Conservation (phyloP, 2,329 filamentous ascomycete species). For the Colletotrichum coccodes region DNA sequence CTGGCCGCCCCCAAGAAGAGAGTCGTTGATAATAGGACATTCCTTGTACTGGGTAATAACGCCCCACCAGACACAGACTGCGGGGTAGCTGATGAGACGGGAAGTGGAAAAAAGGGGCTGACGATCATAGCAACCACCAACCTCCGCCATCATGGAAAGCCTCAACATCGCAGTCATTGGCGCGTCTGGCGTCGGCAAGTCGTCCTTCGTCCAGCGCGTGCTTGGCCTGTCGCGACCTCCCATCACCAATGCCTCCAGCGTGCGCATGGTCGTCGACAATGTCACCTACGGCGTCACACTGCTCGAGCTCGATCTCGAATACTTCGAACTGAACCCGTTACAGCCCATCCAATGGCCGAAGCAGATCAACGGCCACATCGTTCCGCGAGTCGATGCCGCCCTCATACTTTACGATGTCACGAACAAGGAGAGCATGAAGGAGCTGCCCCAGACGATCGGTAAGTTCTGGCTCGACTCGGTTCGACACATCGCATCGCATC, state of each 20-base stretch:
- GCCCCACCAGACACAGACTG: constrained; percentile 35
- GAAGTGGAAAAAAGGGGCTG: constrained; percentile 34
- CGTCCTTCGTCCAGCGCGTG: constrained; percentile 73
- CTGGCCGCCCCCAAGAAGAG: constrained; percentile 59
- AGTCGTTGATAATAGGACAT: constrained; percentile 56
- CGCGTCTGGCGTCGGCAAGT: constrained; percentile 74
- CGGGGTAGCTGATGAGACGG: constrained; percentile 32
- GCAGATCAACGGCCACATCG: constrained; percentile 74
- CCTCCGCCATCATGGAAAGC: constrained; percentile 60
- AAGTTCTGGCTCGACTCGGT: constrained; percentile 52
- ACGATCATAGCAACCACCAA: constrained; percentile 33
- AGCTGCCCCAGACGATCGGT: constrained; percentile 83
- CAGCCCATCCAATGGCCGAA: constrained; percentile 74
- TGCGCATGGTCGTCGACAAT: constrained; percentile 68
- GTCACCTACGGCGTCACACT: constrained; percentile 67
- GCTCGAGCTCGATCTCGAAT: constrained; percentile 73
- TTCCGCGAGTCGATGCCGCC: constrained; percentile 84
- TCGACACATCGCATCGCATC: constrained; percentile 16
- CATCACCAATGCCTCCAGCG: constrained; percentile 63
- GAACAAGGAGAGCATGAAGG: constrained; percentile 77
- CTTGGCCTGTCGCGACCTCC: constrained; percentile 65
- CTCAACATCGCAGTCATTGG: constrained; percentile 76
- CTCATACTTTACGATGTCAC: constrained; percentile 90
- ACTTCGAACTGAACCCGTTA: constrained; percentile 68
- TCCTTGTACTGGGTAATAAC: constrained; percentile 47